Conservation (phyloP, 2,329 filamentous ascomycete genomes). For the Fusarium luffae region DNA sequence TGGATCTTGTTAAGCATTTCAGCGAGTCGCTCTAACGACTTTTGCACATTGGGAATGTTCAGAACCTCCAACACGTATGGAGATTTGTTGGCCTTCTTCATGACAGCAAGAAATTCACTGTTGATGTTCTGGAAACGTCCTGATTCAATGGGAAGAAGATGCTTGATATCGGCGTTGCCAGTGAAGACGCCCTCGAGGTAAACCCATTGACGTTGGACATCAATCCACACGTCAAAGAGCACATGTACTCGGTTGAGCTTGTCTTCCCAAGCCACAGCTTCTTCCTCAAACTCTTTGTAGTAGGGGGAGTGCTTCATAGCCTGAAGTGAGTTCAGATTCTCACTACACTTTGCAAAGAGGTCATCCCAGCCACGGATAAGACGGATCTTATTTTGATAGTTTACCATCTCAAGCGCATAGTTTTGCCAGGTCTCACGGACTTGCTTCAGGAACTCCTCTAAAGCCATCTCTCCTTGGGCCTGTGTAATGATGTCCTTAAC, state of each 20-base stretch:
- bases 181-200: conserved; percentile 99
- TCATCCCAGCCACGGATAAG: conserved; percentile 99
- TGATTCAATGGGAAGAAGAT: conserved; percentile 94
- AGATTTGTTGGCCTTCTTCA: conserved; percentile 99
- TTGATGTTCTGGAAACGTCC: conserved; percentile 99
- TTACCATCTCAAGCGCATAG: conserved; percentile 92
- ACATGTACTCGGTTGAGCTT: conserved; percentile 97
- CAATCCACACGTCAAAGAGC: conserved; percentile 99
- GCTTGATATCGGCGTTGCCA: conserved; percentile 98
- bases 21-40: conserved; percentile 93
- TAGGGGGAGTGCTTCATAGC: conserved; percentile 99
- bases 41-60: conserved; percentile 94
- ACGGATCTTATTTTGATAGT: conserved; percentile 97
- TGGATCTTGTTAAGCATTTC: conserved; percentile 99
- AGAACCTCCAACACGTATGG: conserved; percentile 96
- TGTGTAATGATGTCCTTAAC: conserved; percentile 95
- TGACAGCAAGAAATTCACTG: conserved; percentile 97
- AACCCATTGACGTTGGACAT: conserved; percentile 99
- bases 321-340: conserved; percentile 96
- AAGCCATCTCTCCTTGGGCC: conserved; percentile 96
- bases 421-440: conserved; percentile 97
- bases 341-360: conserved; percentile 96
- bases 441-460: conserved; percentile 96
- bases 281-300: conserved; percentile 99
- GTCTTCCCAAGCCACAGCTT: conserved; percentile 96